These are phyloP conservation scores for Phialophora expanda DNA, from an alignment of 2,329 filamentous ascomycete genomes.

Conservation along the genomic window DNA sequence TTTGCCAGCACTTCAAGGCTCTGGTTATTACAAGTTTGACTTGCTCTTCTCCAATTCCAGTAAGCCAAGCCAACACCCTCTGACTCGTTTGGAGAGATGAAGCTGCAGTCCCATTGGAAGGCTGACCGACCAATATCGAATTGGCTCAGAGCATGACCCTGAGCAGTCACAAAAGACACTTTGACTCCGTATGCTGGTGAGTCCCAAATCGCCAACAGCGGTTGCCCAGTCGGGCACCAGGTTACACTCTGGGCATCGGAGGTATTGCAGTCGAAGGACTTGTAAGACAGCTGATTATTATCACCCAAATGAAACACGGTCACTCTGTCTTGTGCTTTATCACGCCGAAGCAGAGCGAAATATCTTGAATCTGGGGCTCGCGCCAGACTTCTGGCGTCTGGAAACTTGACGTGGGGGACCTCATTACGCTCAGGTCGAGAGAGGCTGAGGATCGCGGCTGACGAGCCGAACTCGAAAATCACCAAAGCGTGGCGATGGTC, in stretches of 20 bases:
- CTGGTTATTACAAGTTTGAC: conserved; percentile 1
- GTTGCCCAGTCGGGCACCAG: conserved; percentile 34
- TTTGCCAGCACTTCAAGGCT: conserved; percentile 29
- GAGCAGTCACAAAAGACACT: conserved; percentile 36
- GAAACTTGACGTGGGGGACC: conserved; percentile 35
- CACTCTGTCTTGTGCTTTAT: conserved; percentile 33
- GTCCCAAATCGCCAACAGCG: conserved; percentile 34
- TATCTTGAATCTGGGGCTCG: conserved; percentile 20
- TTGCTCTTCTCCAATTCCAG: conserved; percentile 22
- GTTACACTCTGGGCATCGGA: conserved; percentile 35
- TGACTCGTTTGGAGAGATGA: neutral
- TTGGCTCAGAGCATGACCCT: conserved; percentile 36
- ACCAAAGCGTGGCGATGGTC: conserved; percentile 35
- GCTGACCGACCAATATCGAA: conserved; percentile 28
- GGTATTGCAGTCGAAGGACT: conserved; percentile 34
- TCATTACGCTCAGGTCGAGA: conserved; percentile 34
- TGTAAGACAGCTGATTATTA: conserved; percentile 20
- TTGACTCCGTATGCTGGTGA: conserved; percentile 33
- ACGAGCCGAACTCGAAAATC: conserved; percentile 32
- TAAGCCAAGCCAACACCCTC: conserved; percentile 30
- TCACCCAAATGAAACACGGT: conserved; percentile 29
- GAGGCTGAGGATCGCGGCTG: conserved; percentile 32
- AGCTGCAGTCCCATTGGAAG: conserved; percentile 12
- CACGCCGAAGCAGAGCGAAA: conserved; percentile 33
- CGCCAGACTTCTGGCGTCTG: conserved; percentile 27